A percentile compares a stretch with the other conserved stretches of the same genome.
Evolutionary conservation across 2,329 filamentous ascomycete genomes (phyloP).

Genomic region (Colletotrichum endophyticum): DNA sequence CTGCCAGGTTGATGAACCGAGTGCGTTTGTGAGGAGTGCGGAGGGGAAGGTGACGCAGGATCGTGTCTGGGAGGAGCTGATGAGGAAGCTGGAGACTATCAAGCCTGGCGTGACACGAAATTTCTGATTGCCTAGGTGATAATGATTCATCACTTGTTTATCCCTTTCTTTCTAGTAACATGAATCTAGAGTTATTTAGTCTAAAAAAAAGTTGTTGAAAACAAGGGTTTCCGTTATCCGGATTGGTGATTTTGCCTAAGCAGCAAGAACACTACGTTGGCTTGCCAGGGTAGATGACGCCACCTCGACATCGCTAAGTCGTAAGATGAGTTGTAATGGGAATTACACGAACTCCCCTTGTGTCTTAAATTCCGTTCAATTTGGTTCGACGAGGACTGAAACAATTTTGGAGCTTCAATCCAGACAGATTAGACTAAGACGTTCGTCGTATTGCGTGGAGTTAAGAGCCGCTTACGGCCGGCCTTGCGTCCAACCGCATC

Average conservation of each 20-base stretch:
- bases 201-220: neutral
- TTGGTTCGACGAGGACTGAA: neutral
- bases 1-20: constrained; percentile 29
- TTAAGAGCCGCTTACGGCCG: neutral
- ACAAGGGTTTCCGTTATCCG: neutral
- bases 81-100: constrained; percentile 43
- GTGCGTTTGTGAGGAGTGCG: constrained; percentile 40
- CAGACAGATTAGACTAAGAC: neutral
- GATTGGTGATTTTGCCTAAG: no score
- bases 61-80: constrained; percentile 48
- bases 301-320: neutral
- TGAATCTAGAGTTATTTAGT: no score
- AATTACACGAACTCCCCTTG: neutral
- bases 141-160: neutral
- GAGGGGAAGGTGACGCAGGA: constrained; percentile 40
- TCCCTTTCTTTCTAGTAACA: neutral
- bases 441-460: neutral
- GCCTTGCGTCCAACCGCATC: neutral
- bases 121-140: neutral
- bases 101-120: constrained; percentile 35
- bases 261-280: no score
- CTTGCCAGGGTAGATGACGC: neutral
- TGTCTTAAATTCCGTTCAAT: neutral
- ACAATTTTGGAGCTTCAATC: neutral
- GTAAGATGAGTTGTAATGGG: neutral